Conservation (phyloP, 1,284 basidiomycete species). For the Marasmius fiardii region DNA sequence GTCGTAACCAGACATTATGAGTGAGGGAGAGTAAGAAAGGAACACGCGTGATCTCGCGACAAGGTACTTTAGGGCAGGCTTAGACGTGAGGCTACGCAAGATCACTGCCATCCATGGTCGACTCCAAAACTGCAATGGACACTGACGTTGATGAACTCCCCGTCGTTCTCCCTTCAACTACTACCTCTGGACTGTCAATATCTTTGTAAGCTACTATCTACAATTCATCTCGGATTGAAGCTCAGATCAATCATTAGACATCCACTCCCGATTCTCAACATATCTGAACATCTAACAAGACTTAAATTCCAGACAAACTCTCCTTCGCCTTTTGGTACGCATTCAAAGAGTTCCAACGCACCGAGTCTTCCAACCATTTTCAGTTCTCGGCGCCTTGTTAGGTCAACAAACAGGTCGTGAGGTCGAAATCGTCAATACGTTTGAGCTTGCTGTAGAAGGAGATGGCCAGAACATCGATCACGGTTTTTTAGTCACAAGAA, state of each 20-base stretch:
- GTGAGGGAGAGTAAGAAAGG: neutral
- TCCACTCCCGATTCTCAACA: constrained; percentile 93
- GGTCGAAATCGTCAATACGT: constrained; percentile 95
- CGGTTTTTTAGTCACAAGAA: constrained; percentile 77
- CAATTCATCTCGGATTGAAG: constrained; percentile 13
- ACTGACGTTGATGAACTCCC: constrained; percentile 59
- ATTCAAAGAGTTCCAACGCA: neutral
- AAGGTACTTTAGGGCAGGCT: constrained; percentile 8
- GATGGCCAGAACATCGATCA: constrained; percentile 65
- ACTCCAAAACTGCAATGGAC: constrained; percentile 75
- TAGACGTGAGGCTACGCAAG: constrained; percentile 1
- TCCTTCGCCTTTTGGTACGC: constrained; percentile 62
- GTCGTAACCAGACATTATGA: constrained; percentile 69
- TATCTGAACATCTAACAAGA: constrained; percentile 93
- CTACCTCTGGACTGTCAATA: constrained; percentile 66
- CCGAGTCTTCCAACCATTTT: constrained; percentile 4
- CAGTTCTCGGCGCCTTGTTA: constrained; percentile 92
- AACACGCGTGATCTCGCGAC: neutral
- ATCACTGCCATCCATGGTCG: constrained; percentile 35
- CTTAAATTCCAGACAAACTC: constrained; percentile 70
- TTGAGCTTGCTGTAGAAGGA: constrained; percentile 76
- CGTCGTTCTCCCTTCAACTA: constrained; percentile 66
- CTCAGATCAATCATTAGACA: constrained; percentile 62
- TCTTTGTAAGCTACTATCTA: constrained; percentile 50
- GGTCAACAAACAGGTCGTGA: constrained; percentile 93